phyloP scores from a whole-genome alignment of 148 eudicot genomes.

The Rhododendron mucronatum region DNA sequence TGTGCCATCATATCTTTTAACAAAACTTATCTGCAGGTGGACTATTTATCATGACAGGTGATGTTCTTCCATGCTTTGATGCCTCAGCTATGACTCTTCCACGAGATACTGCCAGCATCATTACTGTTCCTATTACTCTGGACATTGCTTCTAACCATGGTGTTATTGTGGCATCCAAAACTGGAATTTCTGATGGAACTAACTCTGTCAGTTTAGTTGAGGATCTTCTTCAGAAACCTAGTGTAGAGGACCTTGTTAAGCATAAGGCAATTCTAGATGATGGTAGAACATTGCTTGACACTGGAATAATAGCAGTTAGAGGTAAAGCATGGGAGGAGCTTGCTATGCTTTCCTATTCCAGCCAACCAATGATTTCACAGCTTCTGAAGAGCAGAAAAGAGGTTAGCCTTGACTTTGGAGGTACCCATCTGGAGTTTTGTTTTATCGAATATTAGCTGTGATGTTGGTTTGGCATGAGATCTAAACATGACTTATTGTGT shows the following conservation, averaged over 20 bases:
- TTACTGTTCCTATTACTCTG: slow-evolving; percentile 95
- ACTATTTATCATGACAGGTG: slow-evolving; percentile 94
- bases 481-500: not conserved
- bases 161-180: slow-evolving; percentile 80
- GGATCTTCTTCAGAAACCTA: slow-evolving; percentile 93
- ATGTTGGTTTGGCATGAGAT: not conserved
- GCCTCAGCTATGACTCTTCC: slow-evolving; percentile 89
- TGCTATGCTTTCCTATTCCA: slow-evolving; percentile 62
- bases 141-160: slow-evolving; percentile 96
- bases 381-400: slow-evolving; percentile 76
- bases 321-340: slow-evolving; percentile 96
- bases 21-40: slow-evolving; percentile 61
- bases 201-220: slow-evolving; percentile 58
- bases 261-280: slow-evolving; percentile 81
- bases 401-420: slow-evolving; percentile 43
- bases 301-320: slow-evolving; percentile 93
- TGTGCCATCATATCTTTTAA: not conserved
- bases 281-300: slow-evolving; percentile 95
- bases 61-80: slow-evolving; percentile 98
- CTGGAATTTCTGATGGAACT: slow-evolving; percentile 24
- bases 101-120: slow-evolving; percentile 72
- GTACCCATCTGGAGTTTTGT: not conserved
- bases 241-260: slow-evolving; percentile 61
- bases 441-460: not conserved
- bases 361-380: slow-evolving; percentile 60